Evolutionary conservation across 495 filamentous ascomycete species (phyloP).

Genomic region (Lasiosphaeris hirsuta): DNA sequence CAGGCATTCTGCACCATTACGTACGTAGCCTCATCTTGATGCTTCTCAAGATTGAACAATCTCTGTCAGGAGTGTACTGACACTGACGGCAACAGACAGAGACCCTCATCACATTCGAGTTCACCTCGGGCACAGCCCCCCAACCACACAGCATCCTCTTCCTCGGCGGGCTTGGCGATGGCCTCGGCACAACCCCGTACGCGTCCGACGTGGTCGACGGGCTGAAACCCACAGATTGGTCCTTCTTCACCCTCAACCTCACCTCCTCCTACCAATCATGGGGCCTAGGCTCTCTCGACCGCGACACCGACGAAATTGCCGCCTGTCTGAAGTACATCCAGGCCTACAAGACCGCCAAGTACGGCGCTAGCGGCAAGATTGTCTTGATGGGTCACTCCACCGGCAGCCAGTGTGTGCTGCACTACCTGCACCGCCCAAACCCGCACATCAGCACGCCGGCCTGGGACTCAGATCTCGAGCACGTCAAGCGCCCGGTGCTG

Average conservation of each 20-base stretch:
- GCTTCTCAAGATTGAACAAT: not conserved
- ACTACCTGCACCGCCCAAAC: conserved; percentile 52
- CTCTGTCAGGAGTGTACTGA: not conserved
- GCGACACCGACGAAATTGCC: conserved; percentile 65
- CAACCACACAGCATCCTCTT: conserved; percentile 64
- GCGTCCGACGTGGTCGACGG: conserved; percentile 48
- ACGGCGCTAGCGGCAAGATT: conserved; percentile 47
- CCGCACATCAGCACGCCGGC: conserved; percentile 15
- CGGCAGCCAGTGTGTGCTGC: conserved; percentile 73
- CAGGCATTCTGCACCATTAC: conserved; percentile 57
- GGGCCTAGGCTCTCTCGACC: conserved; percentile 59
- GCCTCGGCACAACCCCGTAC: conserved; percentile 63
- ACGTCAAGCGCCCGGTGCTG: conserved; percentile 40
- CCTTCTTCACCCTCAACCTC: conserved; percentile 57
- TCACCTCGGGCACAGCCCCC: conserved; percentile 8
- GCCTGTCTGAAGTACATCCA: conserved; percentile 55
- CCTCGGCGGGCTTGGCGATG: conserved; percentile 69
- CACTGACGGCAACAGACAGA: conserved; percentile 34
- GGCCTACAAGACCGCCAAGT: conserved; percentile 42
- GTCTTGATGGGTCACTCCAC: conserved; percentile 73
- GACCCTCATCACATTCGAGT: conserved; percentile 47
- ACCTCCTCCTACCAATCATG: conserved; percentile 64
- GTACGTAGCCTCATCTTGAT: conserved; percentile 27
- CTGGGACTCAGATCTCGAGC: conserved; percentile 19
- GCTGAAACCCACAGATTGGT: conserved; percentile 56